A percentile compares a stretch with the other conserved stretches of the same genome.
Conservation (phyloP, 2,329 filamentous ascomycete species). For the Corinectria fuckeliana region DNA sequence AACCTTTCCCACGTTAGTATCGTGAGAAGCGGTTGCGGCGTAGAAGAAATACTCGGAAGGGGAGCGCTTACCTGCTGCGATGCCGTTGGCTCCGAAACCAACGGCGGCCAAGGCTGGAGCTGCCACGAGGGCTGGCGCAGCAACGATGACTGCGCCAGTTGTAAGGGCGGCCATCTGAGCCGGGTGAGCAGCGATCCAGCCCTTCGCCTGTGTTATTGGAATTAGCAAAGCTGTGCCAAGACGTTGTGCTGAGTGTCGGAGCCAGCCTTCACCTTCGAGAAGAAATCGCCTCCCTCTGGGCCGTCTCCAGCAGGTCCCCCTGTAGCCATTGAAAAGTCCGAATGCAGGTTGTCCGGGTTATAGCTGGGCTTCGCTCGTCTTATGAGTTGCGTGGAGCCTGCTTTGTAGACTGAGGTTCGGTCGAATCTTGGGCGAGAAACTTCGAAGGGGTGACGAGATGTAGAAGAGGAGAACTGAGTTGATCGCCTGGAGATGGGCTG, state of each 20-base stretch:
- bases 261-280: neutral
- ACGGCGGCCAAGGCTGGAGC: constrained; percentile 15
- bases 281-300: neutral
- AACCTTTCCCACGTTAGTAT: constrained; percentile 18
- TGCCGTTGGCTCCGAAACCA: constrained; percentile 29
- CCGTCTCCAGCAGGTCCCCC: too few species aligned
- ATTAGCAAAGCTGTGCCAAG: neutral
- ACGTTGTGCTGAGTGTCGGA: neutral
- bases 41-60: neutral
- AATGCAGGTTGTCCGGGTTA: neutral
- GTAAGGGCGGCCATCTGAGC: constrained; percentile 1
- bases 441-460: neutral
- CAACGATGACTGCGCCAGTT: constrained; percentile 10
- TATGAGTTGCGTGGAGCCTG: neutral
- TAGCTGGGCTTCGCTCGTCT: neutral
- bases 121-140: constrained; percentile 16
- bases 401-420: neutral
- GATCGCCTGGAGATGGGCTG: too few species aligned
- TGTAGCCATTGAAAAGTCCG: neutral
- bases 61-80: constrained; percentile 23
- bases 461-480: neutral
- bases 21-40: neutral
- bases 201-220: neutral
- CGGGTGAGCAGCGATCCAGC: constrained; percentile 5
- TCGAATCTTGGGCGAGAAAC: neutral